Conservation (phyloP, 192 early-diverging fungal species). For the Anaeromyces robustus region DNA sequence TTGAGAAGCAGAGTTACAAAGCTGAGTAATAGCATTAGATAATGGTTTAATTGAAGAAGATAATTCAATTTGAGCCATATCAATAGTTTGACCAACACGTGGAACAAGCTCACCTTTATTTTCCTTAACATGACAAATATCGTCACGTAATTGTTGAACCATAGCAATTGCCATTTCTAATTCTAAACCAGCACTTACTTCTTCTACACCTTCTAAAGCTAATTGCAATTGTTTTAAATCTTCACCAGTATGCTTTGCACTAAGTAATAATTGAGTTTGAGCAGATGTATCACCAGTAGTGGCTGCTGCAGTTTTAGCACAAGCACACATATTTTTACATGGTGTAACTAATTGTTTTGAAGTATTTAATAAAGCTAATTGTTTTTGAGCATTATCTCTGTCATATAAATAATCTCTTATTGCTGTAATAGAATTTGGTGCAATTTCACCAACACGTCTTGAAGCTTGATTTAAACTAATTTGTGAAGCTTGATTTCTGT, state of each 20-base stretch:
- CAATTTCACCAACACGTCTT: slow-evolving; percentile 17
- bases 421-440: slow-evolving; percentile 12
- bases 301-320: slow-evolving; percentile 21
- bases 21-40: slow-evolving; percentile 11
- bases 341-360: slow-evolving; percentile 30
- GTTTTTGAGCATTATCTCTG: slow-evolving; percentile 18
- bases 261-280: slow-evolving; percentile 14
- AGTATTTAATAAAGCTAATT: slow-evolving; percentile 21
- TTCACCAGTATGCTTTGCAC: slow-evolving; percentile 14
- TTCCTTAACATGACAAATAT: slow-evolving; percentile 8
- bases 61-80: slow-evolving; percentile 17
- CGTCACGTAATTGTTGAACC: slow-evolving; percentile 15
- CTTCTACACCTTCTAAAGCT: slow-evolving; percentile 14
- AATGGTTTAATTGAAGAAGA: slow-evolving; percentile 8
- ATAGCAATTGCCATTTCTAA: slow-evolving; percentile 21
- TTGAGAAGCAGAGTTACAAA: slow-evolving; percentile 10
- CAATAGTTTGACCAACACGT: slow-evolving; percentile 1
- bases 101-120: slow-evolving; percentile 4
- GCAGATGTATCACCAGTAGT: slow-evolving; percentile 20
- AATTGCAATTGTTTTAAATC: slow-evolving; percentile 20
- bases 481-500: slow-evolving; percentile 33
- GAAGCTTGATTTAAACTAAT: slow-evolving; percentile 25
- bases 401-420: slow-evolving; percentile 9
- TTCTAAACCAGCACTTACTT: slow-evolving; percentile 21
- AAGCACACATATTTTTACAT: slow-evolving; percentile 8